These are phyloP conservation scores for Xylaria castorea DNA, from an alignment of 495 filamentous ascomycete genomes.

Conservation along the genomic window DNA sequence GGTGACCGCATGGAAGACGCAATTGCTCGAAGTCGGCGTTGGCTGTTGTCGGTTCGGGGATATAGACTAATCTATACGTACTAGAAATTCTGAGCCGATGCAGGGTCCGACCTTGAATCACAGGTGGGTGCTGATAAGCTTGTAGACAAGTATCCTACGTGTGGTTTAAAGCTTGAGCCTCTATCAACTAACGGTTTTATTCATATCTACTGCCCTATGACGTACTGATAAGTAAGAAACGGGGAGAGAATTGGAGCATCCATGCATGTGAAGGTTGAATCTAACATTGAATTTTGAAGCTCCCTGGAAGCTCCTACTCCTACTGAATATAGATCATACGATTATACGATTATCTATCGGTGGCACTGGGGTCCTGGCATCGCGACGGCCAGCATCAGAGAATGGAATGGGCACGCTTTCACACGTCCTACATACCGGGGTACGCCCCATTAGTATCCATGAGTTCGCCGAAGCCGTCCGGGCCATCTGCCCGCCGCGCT, in stretches of 20 bases:
- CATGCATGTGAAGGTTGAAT: no score
- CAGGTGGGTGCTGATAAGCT: conserved; percentile 17
- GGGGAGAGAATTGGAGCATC: background rate
- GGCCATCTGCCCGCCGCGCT: conserved; percentile 57
- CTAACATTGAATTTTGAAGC: background rate
- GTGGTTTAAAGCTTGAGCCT: background rate
- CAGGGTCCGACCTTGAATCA: background rate
- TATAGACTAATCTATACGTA: no score
- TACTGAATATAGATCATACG: background rate
- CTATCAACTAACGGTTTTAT: background rate
- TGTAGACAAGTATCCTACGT: background rate
- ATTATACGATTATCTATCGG: no score
- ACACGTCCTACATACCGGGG: conserved; percentile 48
- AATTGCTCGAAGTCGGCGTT: background rate
- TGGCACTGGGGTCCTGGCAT: background rate
- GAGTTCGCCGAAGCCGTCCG: conserved; percentile 63
- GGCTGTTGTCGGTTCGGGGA: no score
- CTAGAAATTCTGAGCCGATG: background rate
- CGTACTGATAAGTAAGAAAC: conserved; percentile 26
- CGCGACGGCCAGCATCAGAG: conserved; percentile 11
- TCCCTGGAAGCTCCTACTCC: background rate
- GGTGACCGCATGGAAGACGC: no score
- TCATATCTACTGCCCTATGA: conserved; percentile 12
- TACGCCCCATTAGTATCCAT: conserved; percentile 53
- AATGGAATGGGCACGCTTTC: conserved; percentile 55